Evolutionary conservation across 345 rosid species (phyloP).

Genomic region (Excoecaria agallocha): DNA sequence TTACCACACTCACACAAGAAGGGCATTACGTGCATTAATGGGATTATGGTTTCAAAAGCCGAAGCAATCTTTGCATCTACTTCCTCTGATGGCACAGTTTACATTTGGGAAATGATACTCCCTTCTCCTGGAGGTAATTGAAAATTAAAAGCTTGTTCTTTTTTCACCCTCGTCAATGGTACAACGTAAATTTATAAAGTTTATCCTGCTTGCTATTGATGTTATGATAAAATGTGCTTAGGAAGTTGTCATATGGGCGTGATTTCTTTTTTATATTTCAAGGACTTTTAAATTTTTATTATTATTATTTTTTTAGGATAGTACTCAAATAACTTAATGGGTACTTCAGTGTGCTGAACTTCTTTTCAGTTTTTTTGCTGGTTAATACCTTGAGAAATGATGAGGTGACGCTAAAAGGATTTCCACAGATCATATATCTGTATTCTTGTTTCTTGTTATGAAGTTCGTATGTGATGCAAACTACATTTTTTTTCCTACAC

Average conservation of each 20-base stretch:
- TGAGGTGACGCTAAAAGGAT: neutral
- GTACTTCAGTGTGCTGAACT: neutral
- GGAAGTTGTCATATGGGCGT: neutral
- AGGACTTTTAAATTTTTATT: neutral
- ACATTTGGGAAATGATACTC: conserved; percentile 61
- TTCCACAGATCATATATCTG: neutral
- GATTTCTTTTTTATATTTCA: neutral
- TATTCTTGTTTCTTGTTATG: neutral
- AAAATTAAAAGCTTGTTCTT: neutral
- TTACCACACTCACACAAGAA: conserved; percentile 77
- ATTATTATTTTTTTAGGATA: neutral
- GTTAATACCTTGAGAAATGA: neutral
- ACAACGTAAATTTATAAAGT: neutral
- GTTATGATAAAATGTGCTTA: neutral
- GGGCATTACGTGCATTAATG: conserved; percentile 81
- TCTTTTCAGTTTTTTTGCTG: neutral
- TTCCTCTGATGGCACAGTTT: conserved; percentile 77
- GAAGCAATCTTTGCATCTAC: conserved; percentile 70
- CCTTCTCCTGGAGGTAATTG: conserved; percentile 50
- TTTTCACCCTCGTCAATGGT: conserved; percentile 1
- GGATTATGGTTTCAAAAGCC: conserved; percentile 58
- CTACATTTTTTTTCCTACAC: neutral
- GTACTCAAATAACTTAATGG: neutral
- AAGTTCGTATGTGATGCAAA: neutral
- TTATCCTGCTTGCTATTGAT: neutral